phyloP scores from a whole-genome alignment of 352 stramenopile genomes.

The Pythium pyrilobum region DNA sequence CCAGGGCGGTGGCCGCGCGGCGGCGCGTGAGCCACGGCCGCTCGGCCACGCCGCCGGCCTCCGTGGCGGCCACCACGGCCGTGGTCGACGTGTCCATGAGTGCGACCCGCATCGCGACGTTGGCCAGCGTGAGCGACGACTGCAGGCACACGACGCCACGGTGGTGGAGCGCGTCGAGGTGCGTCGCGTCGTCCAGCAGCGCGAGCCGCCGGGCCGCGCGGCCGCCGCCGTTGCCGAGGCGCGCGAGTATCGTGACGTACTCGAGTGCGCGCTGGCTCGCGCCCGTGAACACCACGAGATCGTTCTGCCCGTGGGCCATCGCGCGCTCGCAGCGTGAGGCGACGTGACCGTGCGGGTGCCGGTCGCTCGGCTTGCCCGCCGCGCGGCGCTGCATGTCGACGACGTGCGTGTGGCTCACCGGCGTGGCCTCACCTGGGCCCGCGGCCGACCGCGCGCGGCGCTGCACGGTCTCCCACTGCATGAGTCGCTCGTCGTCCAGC shows the following conservation, averaged over 20 bases:
- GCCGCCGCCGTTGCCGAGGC: neutral
- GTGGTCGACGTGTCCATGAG: conserved; percentile 25
- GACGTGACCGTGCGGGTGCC: neutral
- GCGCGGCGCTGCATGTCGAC: conserved; percentile 29
- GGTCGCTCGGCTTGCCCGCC: conserved; percentile 4
- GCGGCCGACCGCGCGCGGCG: conserved; percentile 29
- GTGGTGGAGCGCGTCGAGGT: conserved; percentile 33
- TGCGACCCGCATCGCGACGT: conserved; percentile 46
- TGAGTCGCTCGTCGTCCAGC: conserved; percentile 35
- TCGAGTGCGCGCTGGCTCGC: conserved; percentile 36
- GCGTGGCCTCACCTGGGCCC: conserved; percentile 39
- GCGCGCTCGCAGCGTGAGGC: neutral
- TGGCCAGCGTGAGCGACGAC: conserved; percentile 45
- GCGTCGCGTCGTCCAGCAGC: conserved; percentile 27
- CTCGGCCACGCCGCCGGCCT: neutral
- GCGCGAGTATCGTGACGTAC: conserved; percentile 28
- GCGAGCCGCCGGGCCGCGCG: conserved; percentile 47
- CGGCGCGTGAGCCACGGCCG: neutral
- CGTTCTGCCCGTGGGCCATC: conserved; percentile 13
- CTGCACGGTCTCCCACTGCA: conserved; percentile 44
- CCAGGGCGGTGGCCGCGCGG: neutral
- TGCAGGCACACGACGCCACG: conserved; percentile 48
- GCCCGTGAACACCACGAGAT: conserved; percentile 58
- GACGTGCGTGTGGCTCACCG: no score
- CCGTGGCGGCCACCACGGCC: neutral